These are phyloP conservation scores for Kokia cookei DNA, from an alignment of 441 rosid species.

Conservation along the genomic window DNA sequence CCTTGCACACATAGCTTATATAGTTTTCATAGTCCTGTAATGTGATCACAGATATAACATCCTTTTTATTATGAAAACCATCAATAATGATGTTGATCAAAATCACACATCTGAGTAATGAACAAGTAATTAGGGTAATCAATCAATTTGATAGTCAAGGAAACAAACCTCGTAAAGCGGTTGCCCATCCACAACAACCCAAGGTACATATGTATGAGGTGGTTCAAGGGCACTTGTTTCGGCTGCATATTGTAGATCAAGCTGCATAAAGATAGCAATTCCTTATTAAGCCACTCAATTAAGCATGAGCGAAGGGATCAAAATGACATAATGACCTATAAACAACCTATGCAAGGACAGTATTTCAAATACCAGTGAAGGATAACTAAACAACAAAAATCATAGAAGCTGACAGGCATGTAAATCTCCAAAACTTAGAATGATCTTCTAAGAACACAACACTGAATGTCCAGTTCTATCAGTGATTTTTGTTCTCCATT, in stretches of 20 bases:
- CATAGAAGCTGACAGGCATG: not conserved
- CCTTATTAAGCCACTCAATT: not conserved
- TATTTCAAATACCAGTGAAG: not conserved
- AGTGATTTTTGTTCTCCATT: not conserved
- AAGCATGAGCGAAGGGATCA: not conserved
- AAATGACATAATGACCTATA: not conserved
- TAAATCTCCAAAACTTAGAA: not conserved
- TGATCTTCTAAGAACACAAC: not conserved
- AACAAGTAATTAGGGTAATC: not conserved
- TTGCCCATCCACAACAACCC: constrained; percentile 90
- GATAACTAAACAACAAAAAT: not conserved
- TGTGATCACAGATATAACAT: constrained; percentile 11
- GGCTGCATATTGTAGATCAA: constrained; percentile 67
- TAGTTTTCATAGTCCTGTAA: constrained; percentile 72
- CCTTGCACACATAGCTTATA: constrained; percentile 73
- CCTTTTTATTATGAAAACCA: not conserved
- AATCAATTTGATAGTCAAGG: not conserved
- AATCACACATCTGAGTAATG: not conserved
- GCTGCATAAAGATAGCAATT: constrained; percentile 41
- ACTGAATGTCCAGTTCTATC: not conserved
- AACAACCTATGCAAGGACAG: not conserved
- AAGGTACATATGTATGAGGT: constrained; percentile 83
- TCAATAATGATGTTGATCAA: not conserved
- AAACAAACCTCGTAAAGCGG: constrained; percentile 83
- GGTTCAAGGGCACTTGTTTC: constrained; percentile 80